Percentiles rank a stretch among this genome's conserved stretches.
phyloP scores from a whole-genome alignment of 108 stramenopile species.

The Cylindrotheca closterium region DNA sequence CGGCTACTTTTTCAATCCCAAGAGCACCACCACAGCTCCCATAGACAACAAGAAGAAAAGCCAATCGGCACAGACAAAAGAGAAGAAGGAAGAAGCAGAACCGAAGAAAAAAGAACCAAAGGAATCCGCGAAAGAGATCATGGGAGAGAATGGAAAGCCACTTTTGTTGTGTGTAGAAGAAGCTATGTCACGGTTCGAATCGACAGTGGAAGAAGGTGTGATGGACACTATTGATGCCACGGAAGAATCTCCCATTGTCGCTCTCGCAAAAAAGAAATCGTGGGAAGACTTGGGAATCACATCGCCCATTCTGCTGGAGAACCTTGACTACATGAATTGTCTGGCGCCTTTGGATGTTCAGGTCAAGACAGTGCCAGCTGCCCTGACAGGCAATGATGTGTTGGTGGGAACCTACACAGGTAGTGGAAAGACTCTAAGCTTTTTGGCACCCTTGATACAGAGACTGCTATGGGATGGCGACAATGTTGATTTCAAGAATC shows the following conservation, averaged over 20 bases:
- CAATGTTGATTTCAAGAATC: constrained; percentile 19
- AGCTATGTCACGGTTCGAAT: constrained; percentile 49
- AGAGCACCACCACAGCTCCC: background rate
- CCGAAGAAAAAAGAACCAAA: constrained; percentile 3
- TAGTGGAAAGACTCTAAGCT: constrained; percentile 83
- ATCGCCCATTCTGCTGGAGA: constrained; percentile 43
- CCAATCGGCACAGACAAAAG: background rate
- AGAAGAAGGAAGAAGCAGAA: background rate
- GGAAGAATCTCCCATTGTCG: constrained; percentile 20
- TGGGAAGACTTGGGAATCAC: constrained; percentile 80
- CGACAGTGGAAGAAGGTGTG: constrained; percentile 24
- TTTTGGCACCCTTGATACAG: constrained; percentile 71
- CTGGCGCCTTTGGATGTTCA: constrained; percentile 68
- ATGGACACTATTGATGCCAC: constrained; percentile 18
- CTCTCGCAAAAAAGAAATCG: constrained; percentile 1
- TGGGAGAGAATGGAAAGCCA: constrained; percentile 65
- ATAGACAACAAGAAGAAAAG: constrained; percentile 6
- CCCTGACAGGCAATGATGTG: constrained; percentile 63
- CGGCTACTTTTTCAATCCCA: constrained; percentile 42
- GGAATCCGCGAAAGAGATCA: constrained; percentile 21
- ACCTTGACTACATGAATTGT: constrained; percentile 66
- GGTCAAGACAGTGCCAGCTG: constrained; percentile 62
- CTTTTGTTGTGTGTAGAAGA: constrained; percentile 64
- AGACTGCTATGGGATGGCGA: constrained; percentile 37
- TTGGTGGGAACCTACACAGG: constrained; percentile 86